phyloP scores from a whole-genome alignment of 345 rosid genomes.

The Salix exigua region DNA sequence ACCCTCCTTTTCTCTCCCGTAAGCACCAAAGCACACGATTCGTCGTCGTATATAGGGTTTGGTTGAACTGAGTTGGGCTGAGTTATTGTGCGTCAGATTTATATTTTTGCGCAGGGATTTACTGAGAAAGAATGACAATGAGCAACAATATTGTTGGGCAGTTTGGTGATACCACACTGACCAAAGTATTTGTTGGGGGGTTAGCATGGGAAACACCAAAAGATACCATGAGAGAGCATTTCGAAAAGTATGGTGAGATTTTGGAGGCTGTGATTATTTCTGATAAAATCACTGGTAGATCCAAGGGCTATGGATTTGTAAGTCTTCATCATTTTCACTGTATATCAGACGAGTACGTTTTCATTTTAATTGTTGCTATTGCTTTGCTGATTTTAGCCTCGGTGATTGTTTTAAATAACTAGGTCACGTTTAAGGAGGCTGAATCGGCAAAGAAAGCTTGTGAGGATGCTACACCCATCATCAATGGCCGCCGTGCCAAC shows the following conservation, averaged over 20 bases:
- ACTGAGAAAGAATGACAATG: slow-evolving; percentile 32
- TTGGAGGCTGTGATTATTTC: slow-evolving; percentile 92
- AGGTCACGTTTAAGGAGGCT: slow-evolving; percentile 95
- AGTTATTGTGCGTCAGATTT: not conserved
- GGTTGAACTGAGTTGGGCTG: not conserved
- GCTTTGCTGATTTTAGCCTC: not conserved
- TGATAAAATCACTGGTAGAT: slow-evolving; percentile 84
- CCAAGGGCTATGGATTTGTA: slow-evolving; percentile 99
- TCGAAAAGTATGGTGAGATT: slow-evolving; percentile 86
- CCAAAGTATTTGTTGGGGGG: slow-evolving; percentile 96
- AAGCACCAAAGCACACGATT: not conserved
- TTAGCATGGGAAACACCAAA: slow-evolving; percentile 95
- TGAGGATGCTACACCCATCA: slow-evolving; percentile 73
- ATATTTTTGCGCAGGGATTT: not conserved
- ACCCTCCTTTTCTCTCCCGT: not conserved
- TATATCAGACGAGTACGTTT: too few species aligned
- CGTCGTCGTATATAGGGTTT: not conserved
- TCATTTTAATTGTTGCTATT: too few species aligned
- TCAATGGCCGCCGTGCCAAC: slow-evolving; percentile 93
- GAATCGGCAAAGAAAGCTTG: slow-evolving; percentile 87
- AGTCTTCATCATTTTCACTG: slow-evolving; percentile 3
- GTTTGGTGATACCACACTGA: slow-evolving; percentile 87
- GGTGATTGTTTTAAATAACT: not conserved
- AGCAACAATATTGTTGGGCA: slow-evolving; percentile 43
- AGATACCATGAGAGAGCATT: slow-evolving; percentile 79